Conservation (phyloP, 1,139 yeast species). For the Saccharomyces hybrid region DNA sequence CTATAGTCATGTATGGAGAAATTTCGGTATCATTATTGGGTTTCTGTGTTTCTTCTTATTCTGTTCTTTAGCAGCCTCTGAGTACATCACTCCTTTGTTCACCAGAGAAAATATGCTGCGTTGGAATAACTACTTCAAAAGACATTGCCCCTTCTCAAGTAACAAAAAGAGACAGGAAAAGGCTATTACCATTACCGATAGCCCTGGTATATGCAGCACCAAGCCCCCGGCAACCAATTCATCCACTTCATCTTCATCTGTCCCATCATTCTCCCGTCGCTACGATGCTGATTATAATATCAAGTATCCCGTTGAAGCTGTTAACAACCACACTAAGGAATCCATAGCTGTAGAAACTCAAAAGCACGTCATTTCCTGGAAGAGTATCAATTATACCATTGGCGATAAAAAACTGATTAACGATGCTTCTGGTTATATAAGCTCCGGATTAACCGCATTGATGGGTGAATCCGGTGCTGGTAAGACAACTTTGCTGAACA, state of each 20-base stretch:
- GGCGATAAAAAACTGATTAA: conserved; percentile 38
- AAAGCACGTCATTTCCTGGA: conserved; percentile 40
- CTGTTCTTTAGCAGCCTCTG: conserved; percentile 30
- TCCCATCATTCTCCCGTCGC: conserved; percentile 9
- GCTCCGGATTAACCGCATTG: conserved; percentile 47
- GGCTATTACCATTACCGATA: not conserved
- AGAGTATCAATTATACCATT: conserved; percentile 39
- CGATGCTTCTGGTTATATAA: conserved; percentile 44
- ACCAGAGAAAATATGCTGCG: conserved; percentile 19
- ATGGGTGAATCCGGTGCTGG: conserved; percentile 65
- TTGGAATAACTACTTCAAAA: conserved; percentile 6
- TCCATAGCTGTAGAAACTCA: conserved; percentile 37
- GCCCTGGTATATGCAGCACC: not conserved
- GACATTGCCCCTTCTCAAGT: conserved; percentile 5
- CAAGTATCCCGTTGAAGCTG: conserved; percentile 35
- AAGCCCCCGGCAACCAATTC: not conserved
- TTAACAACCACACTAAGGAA: conserved; percentile 1
- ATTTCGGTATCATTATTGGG: conserved; percentile 38
- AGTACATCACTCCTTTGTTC: conserved; percentile 30
- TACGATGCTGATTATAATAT: conserved; percentile 3
- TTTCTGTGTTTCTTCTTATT: conserved; percentile 32
- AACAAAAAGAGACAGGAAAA: not conserved
- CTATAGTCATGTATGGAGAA: conserved; percentile 39
- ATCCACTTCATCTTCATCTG: conserved; percentile 7
- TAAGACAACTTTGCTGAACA: conserved; percentile 49